Base-by-base conservation (phyloP, 192 early-diverging fungal genomes). In the Umbelopsis isabellina region DNA sequence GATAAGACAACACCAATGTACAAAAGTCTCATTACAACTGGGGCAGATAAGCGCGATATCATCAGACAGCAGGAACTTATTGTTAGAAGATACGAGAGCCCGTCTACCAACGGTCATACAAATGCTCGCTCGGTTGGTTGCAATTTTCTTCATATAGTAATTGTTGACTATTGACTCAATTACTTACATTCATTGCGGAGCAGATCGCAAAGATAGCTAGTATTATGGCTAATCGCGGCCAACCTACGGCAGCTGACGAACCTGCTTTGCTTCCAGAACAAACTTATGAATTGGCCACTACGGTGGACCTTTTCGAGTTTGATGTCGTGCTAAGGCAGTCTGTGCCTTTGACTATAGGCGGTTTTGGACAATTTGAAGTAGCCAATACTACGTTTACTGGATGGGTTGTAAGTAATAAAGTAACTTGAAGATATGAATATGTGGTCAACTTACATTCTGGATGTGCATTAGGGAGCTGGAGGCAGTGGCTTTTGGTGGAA, bases 401-500 rank as follows among this genome's bases (percentile, higher is more conserved):
- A 8, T 58, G 53, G 53, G 33, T 15, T 23, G 53, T 58, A 58
- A 58, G 27, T 1, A 58, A 9, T 37, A 27, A 8, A 7, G 15
- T 12, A 1, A 12, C 53, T 16, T 33, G 30, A 9, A 12, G 8
- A 58, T n/a, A n/a, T n/a, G 16, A 20, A 33, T 65, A n/a, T 46
- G 51, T 16, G 46, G n/a, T 65, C 0, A 18, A 73, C 35, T 37
- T 2, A 37, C 7, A 37, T 4, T 37, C 35, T 37, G 2, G 3
- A 37, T 37, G 35, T 37, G 7, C 7, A 37, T 37, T 81, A 48
- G 88, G 91, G 91, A 1, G 81, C 80, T 4, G 89, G 91, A 8
- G 91, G 91, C 0, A 81, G 78, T 41, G 69, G 89, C 52, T 75
- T 87, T 20, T 64, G 78, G 18, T 91, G 84, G 79, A 88, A 90